These are phyloP conservation scores for Selaginella tamariscina DNA, from an alignment of 75 land plant species.

Conservation along the genomic window DNA sequence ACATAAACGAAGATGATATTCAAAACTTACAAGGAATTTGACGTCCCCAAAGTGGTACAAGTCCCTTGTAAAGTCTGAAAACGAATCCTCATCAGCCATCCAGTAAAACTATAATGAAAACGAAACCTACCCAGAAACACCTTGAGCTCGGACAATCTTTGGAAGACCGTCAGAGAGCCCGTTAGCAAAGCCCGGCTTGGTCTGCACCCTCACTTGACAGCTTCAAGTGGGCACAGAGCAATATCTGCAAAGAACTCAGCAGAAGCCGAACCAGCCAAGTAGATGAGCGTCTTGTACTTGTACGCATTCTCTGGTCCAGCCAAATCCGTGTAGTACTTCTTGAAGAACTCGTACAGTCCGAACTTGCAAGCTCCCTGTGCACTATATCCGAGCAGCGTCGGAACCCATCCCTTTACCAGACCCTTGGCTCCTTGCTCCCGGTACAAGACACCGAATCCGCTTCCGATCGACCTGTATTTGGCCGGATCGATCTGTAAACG, in stretches of 20 bases:
- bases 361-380: conserved; percentile 37
- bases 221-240: conserved; percentile 37
- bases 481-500: conserved; percentile 32
- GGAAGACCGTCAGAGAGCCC: conserved; percentile 32
- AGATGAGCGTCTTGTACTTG: conserved; percentile 36
- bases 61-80: conserved; percentile 28
- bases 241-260: conserved; percentile 38
- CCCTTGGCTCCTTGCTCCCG: conserved; percentile 27
- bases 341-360: conserved; percentile 38
- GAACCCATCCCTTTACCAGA: conserved; percentile 29
- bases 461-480: conserved; percentile 23
- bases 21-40: conserved; percentile 25
- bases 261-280: conserved; percentile 36
- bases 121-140: conserved; percentile 20
- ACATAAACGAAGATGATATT: background rate
- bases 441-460: conserved; percentile 17
- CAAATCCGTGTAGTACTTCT: conserved; percentile 33
- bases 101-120: background rate
- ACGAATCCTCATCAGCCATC: background rate
- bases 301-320: conserved; percentile 32
- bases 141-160: conserved; percentile 20
- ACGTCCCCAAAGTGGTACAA: conserved; percentile 33
- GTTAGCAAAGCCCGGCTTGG: conserved; percentile 30
- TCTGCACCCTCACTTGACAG: conserved; percentile 38
- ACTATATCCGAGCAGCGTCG: conserved; percentile 32